phyloP scores from a whole-genome alignment of 805 yeast species.

The Pichia insulana region DNA sequence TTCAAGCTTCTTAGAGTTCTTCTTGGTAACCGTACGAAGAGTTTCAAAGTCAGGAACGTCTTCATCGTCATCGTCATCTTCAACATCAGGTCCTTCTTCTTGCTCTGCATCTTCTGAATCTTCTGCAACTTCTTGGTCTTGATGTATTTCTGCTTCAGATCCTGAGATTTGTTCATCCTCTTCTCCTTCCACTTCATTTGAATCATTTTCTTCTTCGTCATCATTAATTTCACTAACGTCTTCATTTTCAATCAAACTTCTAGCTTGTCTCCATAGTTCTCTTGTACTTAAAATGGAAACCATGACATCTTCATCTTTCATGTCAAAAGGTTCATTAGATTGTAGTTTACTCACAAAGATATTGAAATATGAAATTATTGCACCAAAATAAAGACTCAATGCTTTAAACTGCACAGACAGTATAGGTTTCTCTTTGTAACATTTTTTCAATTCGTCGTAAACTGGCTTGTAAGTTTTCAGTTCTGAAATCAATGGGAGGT shows the following conservation, averaged over 20 bases:
- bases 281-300: conserved; percentile 71
- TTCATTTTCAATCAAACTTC: conserved; percentile 18
- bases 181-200: conserved; percentile 11
- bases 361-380: conserved; percentile 73
- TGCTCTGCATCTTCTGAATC: conserved; percentile 11
- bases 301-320: conserved; percentile 90
- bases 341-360: conserved; percentile 51
- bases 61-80: conserved; percentile 36
- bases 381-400: conserved; percentile 67
- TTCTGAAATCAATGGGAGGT: conserved; percentile 67
- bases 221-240: conserved; percentile 8
- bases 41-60: conserved; percentile 22
- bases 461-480: conserved; percentile 33
- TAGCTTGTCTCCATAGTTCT: conserved; percentile 86
- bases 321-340: conserved; percentile 40
- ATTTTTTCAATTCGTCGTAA: conserved; percentile 30
- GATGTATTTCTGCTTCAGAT: conserved; percentile 19
- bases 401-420: conserved; percentile 53
- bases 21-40: conserved; percentile 37
- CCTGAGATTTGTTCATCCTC: conserved; percentile 15
- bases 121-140: conserved; percentile 17
- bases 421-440: conserved; percentile 27
- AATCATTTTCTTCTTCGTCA: conserved; percentile 21
- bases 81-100: background rate
- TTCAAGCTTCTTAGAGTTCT: conserved; percentile 40